phyloP scores from a whole-genome alignment of 805 yeast genomes.

The Sungouiozyma ichnusensis region DNA sequence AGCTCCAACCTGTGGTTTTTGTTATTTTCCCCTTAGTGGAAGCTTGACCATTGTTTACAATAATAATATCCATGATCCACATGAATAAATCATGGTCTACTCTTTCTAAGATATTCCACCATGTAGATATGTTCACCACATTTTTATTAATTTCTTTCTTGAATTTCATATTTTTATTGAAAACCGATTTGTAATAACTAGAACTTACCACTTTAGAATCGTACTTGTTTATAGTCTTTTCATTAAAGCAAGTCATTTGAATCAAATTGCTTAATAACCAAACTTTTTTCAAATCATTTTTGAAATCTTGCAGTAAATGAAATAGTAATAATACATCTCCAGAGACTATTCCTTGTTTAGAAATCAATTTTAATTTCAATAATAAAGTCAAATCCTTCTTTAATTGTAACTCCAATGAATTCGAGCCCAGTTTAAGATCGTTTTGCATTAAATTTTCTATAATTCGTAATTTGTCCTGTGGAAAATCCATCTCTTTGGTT shows the following conservation, averaged over 20 bases:
- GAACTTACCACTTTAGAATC: constrained; percentile 15
- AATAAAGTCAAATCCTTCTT: constrained; percentile 18
- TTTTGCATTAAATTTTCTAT: constrained; percentile 14
- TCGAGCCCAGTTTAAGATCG: constrained; percentile 5
- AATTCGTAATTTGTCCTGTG: constrained; percentile 23
- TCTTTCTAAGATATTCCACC: constrained; percentile 24
- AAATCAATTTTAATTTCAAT: constrained; percentile 29
- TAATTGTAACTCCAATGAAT: constrained; percentile 3
- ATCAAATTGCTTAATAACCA: constrained; percentile 26
- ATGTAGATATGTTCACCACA: constrained; percentile 20
- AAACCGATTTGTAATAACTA: constrained; percentile 15
- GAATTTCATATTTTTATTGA: constrained; percentile 21
- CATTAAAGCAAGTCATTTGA: constrained; percentile 24
- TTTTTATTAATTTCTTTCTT: constrained; percentile 21
- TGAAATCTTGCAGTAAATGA: constrained; percentile 14
- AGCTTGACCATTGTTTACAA: constrained; percentile 26
- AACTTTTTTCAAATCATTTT: constrained; percentile 2
- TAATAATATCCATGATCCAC: constrained; percentile 26
- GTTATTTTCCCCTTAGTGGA: constrained; percentile 21
- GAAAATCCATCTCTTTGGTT: constrained; percentile 17
- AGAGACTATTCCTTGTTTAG: constrained; percentile 25
- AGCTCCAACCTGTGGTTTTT: constrained; percentile 16
- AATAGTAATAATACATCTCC: constrained; percentile 29
- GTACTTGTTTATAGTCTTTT: constrained; percentile 16
- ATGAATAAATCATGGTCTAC: constrained; percentile 23